Conservation (phyloP, 2,329 filamentous ascomycete species). For the Amylocarpus encephaloides region DNA sequence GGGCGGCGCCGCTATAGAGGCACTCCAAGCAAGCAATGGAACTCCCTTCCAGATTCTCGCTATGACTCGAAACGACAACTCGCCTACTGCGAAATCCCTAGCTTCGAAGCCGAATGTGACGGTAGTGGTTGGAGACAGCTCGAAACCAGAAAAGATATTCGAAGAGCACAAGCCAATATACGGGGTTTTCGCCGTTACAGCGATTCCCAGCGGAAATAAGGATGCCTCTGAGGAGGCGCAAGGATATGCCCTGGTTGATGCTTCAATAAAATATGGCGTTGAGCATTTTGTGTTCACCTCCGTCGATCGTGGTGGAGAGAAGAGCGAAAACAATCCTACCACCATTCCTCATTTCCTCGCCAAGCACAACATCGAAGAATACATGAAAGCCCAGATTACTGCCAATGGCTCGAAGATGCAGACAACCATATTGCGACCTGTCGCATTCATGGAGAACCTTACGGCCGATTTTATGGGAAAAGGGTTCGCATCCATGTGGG, state of each 20-base stretch:
- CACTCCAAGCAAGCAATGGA: constrained; percentile 18
- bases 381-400: constrained; percentile 40
- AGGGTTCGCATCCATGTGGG: constrained; percentile 18
- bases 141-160: constrained; percentile 42
- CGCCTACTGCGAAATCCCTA: constrained; percentile 40
- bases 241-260: constrained; percentile 49
- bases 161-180: constrained; percentile 38
- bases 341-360: constrained; percentile 46
- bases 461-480: constrained; percentile 19
- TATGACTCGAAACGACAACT: constrained; percentile 44
- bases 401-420: constrained; percentile 37
- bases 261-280: constrained; percentile 46
- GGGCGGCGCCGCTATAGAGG: constrained; percentile 31
- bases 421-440: constrained; percentile 51
- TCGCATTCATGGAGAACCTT: constrained; percentile 48
- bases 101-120: constrained; percentile 38
- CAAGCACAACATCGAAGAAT: constrained; percentile 49
- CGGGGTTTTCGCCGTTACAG: constrained; percentile 47
- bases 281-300: constrained; percentile 57
- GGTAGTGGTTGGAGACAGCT: constrained; percentile 48
- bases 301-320: constrained; percentile 54
- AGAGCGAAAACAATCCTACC: constrained; percentile 41
- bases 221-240: constrained; percentile 42
- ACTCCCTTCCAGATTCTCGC: constrained; percentile 43
- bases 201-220: constrained; percentile 6